Conservation (phyloP, 1,139 yeast genomes). For the Geotrichum restrictum region DNA sequence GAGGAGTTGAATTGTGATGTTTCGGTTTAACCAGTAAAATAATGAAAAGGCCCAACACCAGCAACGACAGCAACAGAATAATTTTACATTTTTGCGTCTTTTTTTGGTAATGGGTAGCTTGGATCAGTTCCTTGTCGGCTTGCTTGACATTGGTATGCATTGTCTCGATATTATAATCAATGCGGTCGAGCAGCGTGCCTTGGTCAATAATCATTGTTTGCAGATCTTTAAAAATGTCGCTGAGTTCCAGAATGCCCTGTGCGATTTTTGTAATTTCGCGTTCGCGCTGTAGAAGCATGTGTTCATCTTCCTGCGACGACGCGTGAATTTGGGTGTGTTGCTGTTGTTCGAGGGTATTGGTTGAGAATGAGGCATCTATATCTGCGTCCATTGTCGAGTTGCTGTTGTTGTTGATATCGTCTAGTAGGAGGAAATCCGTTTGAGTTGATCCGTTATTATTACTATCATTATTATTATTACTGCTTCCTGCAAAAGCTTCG, state of each 20-base stretch:
- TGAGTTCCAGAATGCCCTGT: slow-evolving; percentile 87
- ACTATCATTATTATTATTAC: not conserved
- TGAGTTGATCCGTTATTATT: not conserved
- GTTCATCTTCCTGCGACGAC: slow-evolving; percentile 21
- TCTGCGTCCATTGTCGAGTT: slow-evolving; percentile 35
- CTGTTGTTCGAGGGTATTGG: slow-evolving; percentile 44
- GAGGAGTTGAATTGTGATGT: slow-evolving; percentile 26
- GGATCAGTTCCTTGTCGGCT: slow-evolving; percentile 71
- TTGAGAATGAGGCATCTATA: slow-evolving; percentile 41
- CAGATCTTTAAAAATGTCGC: slow-evolving; percentile 88
- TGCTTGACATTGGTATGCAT: slow-evolving; percentile 70
- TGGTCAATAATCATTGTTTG: slow-evolving; percentile 91
- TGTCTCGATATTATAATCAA: slow-evolving; percentile 82
- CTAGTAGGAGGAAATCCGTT: not conserved
- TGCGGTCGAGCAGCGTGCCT: slow-evolving; percentile 87
- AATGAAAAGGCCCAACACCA: slow-evolving; percentile 69
- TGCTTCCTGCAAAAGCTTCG: slow-evolving; percentile 32
- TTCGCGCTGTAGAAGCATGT: slow-evolving; percentile 56
- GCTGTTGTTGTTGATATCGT: not conserved
- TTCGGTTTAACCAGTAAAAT: slow-evolving; percentile 68
- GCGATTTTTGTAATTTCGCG: slow-evolving; percentile 86
- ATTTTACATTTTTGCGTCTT: slow-evolving; percentile 88
- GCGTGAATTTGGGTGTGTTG: slow-evolving; percentile 9
- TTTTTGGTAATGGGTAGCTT: slow-evolving; percentile 78
- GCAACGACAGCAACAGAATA: slow-evolving; percentile 63